phyloP scores from a whole-genome alignment of 192 early-diverging fungal genomes.

The Backusella mclennaniae region DNA sequence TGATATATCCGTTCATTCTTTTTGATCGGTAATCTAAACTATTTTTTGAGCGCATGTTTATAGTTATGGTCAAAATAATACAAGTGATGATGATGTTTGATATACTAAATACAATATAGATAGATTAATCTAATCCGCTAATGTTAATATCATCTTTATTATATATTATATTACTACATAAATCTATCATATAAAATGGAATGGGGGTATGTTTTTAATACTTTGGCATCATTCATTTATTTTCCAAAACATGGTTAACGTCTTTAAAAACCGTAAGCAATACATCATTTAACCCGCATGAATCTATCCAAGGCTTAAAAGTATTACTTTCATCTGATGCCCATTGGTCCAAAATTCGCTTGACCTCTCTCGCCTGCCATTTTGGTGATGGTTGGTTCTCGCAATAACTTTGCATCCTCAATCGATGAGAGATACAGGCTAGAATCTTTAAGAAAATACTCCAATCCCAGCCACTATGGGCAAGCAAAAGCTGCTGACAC shows the following conservation, averaged over 20 bases:
- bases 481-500: slow-evolving; percentile 45
- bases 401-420: neutral
- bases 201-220: neutral
- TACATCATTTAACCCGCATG: neutral
- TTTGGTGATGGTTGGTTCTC: neutral
- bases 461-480: slow-evolving; percentile 56
- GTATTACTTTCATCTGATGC: neutral
- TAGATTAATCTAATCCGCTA: neutral
- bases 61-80: neutral
- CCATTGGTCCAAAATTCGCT: neutral
- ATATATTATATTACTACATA: neutral
- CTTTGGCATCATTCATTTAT: neutral
- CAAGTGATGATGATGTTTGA: neutral
- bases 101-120: neutral
- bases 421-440: neutral
- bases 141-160: neutral
- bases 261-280: neutral
- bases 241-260: neutral
- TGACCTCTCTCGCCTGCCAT: neutral
- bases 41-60: neutral
- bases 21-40: neutral
- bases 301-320: neutral
- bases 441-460: neutral
- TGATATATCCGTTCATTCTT: neutral
- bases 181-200: neutral